Evolutionary conservation across 78 protist genomes (phyloP), one percentile per base, ranked within the genome.

Genomic region (Tieghemostelium lacteum): DNA sequence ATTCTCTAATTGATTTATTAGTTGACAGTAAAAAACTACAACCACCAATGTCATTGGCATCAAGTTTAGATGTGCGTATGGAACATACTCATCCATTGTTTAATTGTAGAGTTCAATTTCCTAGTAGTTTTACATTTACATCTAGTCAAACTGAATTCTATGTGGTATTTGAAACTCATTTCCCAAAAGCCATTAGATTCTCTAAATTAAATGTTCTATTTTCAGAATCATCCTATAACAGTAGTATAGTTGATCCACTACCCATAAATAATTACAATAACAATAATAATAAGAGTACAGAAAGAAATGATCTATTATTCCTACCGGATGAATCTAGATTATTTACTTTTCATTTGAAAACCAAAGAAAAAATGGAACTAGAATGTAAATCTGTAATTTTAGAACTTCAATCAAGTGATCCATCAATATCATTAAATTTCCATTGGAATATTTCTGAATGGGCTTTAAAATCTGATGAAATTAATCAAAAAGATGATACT

Each of bases 71-170:
- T 42, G 75, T 83, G 28, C 66, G 58, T 60, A 83, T 83, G 91
- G 91, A 83, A 45, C 91, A 83, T 42, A 71, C 60, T 69, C 91
- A 83, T 83, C 91, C 91, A 39, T 26, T 83, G 42, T 54, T 65
- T 74, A 72, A 69, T 50, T 83, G 91, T 60, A 55, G 91, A 45
- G 91, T 83, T 57, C 91, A 83, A 42, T 83, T 83, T 31, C 91
- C 91, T 20, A 4, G 42, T 7, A 67, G 77, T 31, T 67, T 83
- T 60, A 73, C 91, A 28, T 69, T 69, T 33, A 39, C 91, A 69
- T 50, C 66, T 42, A 54, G 62, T 12, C 55, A 57, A n/a, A 83
- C 91, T 12, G 91, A 83, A 45, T 64, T 83, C n/a, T 83, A 67
- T 33, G 91, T 83, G 26, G 91, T 83, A n/a, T 50, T 83, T 42